Base-by-base conservation (phyloP, 371 early-diverging fungal genomes). In the Phascolomyces articulosus region DNA sequence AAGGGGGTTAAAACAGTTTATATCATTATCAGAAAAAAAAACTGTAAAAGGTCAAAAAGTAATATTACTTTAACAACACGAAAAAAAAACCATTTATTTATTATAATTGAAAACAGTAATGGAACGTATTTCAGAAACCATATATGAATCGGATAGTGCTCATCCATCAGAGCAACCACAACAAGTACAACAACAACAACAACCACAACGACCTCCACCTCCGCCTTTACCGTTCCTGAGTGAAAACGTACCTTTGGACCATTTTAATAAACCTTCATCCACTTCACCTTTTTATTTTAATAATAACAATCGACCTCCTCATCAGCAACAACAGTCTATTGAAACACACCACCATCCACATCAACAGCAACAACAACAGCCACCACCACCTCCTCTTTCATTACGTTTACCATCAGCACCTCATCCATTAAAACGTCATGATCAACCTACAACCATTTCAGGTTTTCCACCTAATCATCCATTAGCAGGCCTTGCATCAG, bases 381-480 rank as follows among this genome's bases (percentile, higher is more conserved):
- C 41, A 18, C 31, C 38, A 51, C 34, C 44, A 2, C 51, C 44
- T 18, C 31, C 26, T 38, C 41, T 49, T 23, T 28, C 63, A 24
- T 31, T 65, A 15, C 65, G 59, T 9, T 48, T 65, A 34, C 59
- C 58, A 40, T 65, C 65, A 27, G 49, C 56, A 16, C 66, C 62
- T 9, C 66, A 65, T 55, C 59, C 67, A 38, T 41, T 67, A 41
- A 67, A 67, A 26, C 47, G 63, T 48, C 58, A 24, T 40, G 58
- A 58, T 9, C 55, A 26, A 24, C 15, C 38, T 26, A 41, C 65
- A 16, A 34, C 6, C 34, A 34, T 0, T 34, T 34, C 34, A 34
- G 34, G 34, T 34, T 63, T 68, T 29, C 68, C 68, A 48, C 68
- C 68, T 16, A 68, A 68, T 38, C 68, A 68, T 34, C 68, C 68